A percentile compares a stretch with the other conserved stretches of the same genome.
These are phyloP conservation scores for Ogataea haglerorum DNA, from an alignment of 805 yeast species.

Conservation along the genomic window DNA sequence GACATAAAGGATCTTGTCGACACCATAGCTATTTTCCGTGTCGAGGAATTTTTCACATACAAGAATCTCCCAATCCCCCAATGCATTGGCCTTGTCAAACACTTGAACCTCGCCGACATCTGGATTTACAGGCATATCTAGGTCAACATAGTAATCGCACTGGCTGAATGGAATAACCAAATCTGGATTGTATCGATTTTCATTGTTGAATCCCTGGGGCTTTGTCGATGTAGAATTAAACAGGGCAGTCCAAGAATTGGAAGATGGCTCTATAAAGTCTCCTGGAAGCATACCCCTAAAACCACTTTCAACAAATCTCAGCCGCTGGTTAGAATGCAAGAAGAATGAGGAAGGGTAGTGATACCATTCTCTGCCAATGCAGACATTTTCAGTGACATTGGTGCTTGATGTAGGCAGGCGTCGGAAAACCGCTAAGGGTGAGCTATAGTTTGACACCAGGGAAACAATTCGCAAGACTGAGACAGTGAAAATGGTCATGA, in stretches of 20 bases:
- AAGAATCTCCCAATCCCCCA: constrained; percentile 45
- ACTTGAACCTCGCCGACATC: constrained; percentile 42
- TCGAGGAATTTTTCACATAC: constrained; percentile 51
- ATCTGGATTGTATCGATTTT: constrained; percentile 59
- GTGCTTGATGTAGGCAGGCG: constrained; percentile 32
- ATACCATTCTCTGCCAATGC: constrained; percentile 96
- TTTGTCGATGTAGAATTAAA: constrained; percentile 39
- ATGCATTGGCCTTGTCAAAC: constrained; percentile 9
- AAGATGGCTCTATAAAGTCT: constrained; percentile 54
- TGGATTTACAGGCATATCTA: constrained; percentile 43
- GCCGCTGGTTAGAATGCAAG: constrained; percentile 58
- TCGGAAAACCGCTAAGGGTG: constrained; percentile 64
- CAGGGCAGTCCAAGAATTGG: constrained; percentile 20
- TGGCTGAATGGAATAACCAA: constrained; percentile 45
- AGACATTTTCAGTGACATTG: constrained; percentile 47
- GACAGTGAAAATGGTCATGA: constrained; percentile 22
- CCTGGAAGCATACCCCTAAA: constrained; percentile 89
- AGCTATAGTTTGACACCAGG: constrained; percentile 61
- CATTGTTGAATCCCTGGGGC: constrained; percentile 72
- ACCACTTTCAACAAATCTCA: constrained; percentile 69
- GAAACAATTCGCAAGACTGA: constrained; percentile 56
- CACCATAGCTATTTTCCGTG: constrained; percentile 48
- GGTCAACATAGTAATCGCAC: constrained; percentile 75
- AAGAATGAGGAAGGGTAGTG: constrained; percentile 88
- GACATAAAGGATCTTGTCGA: constrained; percentile 49